Evolutionary conservation across 345 rosid genomes (phyloP).

Genomic region (Gossypium anomalum): DNA sequence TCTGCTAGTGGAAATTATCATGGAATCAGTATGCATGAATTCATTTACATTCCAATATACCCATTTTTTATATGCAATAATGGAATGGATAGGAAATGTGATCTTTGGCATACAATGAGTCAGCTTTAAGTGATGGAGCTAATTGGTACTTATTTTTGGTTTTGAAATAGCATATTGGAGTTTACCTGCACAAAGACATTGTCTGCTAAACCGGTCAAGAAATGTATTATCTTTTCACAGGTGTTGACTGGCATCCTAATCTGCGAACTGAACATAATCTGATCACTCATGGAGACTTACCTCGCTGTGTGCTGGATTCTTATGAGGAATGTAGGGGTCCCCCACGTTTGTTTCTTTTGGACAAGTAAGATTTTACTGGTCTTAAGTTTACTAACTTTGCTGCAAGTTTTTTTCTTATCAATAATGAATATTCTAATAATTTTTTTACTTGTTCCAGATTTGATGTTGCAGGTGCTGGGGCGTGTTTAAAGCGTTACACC

Average conservation of each 20-base stretch:
- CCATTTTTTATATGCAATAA: background rate
- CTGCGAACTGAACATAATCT: constrained; percentile 60
- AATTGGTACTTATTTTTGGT: background rate
- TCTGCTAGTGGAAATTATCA: background rate
- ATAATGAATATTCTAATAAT: constrained; percentile 13
- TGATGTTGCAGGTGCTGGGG: constrained; percentile 98
- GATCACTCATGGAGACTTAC: constrained; percentile 76
- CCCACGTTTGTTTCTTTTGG: constrained; percentile 85
- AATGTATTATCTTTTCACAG: constrained; percentile 36
- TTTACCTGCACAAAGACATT: background rate
- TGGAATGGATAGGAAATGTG: background rate
- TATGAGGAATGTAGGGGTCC: constrained; percentile 93
- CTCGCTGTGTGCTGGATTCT: constrained; percentile 97
- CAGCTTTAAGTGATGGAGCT: constrained; percentile 8
- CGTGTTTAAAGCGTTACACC: constrained; percentile 93
- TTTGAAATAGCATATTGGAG: background rate
- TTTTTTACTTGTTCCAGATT: constrained; percentile 42
- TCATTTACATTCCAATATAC: background rate
- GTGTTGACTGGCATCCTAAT: constrained; percentile 86
- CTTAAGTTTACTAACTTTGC: background rate
- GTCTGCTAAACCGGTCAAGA: background rate
- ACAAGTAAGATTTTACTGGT: constrained; percentile 56
- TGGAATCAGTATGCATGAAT: background rate
- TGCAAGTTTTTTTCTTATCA: constrained; percentile 7
- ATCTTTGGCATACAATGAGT: background rate